These are phyloP conservation scores for Fusarium piperis DNA, from an alignment of 2,329 filamentous ascomycete genomes.

Conservation along the genomic window DNA sequence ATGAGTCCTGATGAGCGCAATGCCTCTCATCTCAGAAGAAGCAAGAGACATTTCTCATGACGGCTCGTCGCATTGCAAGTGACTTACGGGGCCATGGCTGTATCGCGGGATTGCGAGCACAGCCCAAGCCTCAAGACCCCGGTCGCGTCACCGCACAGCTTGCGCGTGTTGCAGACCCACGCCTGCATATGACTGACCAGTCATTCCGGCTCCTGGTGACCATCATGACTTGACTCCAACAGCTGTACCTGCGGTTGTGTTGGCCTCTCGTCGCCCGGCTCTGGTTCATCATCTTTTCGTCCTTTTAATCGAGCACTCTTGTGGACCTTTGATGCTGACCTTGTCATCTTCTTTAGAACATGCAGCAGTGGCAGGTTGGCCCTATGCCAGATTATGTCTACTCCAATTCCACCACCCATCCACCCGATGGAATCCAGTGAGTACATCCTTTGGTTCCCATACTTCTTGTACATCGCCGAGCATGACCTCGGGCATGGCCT, in stretches of 20 bases:
- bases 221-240: conserved; percentile 23
- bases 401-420: conserved; percentile 62
- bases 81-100: not conserved
- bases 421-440: conserved; percentile 68
- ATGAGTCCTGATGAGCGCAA: not conserved
- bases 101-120: conserved; percentile 24
- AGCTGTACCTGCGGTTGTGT: conserved; percentile 16
- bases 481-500: conserved; percentile 21
- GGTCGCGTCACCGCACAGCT: conserved; percentile 39
- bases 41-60: not conserved
- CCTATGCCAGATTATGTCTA: conserved; percentile 69
- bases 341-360: conserved; percentile 54
- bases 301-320: conserved; percentile 4
- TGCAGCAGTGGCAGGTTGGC: conserved; percentile 71
- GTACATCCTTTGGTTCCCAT: conserved; percentile 58
- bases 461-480: conserved; percentile 43
- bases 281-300: conserved; percentile 19
- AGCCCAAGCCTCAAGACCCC: conserved; percentile 32
- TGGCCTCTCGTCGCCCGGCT: conserved; percentile 17
- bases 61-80: not conserved
- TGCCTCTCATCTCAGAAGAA: not conserved
- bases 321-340: conserved; percentile 30
- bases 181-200: conserved; percentile 33
- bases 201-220: conserved; percentile 13
- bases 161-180: conserved; percentile 41